Evolutionary conservation across 2,329 filamentous ascomycete species (phyloP).

Genomic region (Paecilomyces variotii): DNA sequence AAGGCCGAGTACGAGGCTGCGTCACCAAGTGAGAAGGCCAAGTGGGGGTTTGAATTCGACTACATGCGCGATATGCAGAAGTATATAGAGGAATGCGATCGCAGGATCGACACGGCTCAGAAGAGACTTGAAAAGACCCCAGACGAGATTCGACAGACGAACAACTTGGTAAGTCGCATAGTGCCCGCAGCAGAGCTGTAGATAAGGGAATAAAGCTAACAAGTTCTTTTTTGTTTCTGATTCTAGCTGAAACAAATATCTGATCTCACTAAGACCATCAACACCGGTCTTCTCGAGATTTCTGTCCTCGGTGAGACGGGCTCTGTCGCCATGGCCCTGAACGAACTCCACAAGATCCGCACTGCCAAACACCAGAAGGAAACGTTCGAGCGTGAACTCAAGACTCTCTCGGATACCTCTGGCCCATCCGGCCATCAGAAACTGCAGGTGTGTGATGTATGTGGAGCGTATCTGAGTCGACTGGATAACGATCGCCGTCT

Average conservation of each 20-base stretch:
- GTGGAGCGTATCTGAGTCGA: conserved; percentile 84
- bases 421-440: conserved; percentile 96
- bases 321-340: conserved; percentile 71
- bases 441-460: conserved; percentile 96
- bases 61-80: conserved; percentile 94
- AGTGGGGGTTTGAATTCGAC: conserved; percentile 89
- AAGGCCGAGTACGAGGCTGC: conserved; percentile 82
- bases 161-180: conserved; percentile 55
- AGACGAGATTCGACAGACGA: conserved; percentile 94
- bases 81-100: conserved; percentile 94
- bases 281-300: conserved; percentile 76
- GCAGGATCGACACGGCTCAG: conserved; percentile 84
- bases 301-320: conserved; percentile 75
- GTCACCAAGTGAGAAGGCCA: conserved; percentile 60
- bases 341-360: conserved; percentile 80
- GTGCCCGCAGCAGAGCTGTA: not conserved
- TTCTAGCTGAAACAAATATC: conserved; percentile 68
- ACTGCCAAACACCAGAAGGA: conserved; percentile 73
- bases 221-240: not conserved
- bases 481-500: conserved; percentile 90
- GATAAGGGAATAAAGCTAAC: not conserved
- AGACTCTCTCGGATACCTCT: conserved; percentile 81
- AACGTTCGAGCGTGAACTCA: conserved; percentile 79
- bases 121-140: conserved; percentile 90
- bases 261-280: conserved; percentile 69